Percentiles rank a stretch among this genome's conserved stretches.
These are phyloP conservation scores for Thalia dealbata DNA, from an alignment of 176 grass and related monocot species.

Conservation along the genomic window DNA sequence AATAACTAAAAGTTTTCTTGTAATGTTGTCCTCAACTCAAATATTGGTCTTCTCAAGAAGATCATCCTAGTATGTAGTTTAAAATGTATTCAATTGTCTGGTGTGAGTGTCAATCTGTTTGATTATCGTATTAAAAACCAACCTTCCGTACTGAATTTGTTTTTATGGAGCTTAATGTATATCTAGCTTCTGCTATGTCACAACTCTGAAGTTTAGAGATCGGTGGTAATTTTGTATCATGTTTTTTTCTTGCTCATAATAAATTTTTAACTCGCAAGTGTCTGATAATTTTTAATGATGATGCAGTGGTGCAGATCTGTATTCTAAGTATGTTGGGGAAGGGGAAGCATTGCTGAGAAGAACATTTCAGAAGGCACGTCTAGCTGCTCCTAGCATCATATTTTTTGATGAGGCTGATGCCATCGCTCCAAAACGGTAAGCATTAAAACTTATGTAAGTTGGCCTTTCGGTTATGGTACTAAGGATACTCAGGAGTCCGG, in stretches of 20 bases:
- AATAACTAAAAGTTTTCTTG: too few species aligned
- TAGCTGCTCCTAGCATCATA: slow-evolving; percentile 78
- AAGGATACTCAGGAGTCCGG: not conserved
- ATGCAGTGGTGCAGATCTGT: slow-evolving; percentile 68
- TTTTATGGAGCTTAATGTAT: not conserved
- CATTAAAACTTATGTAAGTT: not conserved
- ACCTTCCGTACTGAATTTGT: not conserved
- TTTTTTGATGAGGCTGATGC: slow-evolving; percentile 82
- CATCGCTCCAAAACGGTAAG: slow-evolving; percentile 77
- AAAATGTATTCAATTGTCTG: not conserved
- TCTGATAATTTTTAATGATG: slow-evolving; percentile 20
- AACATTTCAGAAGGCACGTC: slow-evolving; percentile 81
- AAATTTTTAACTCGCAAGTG: not conserved
- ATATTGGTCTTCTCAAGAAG: too few species aligned
- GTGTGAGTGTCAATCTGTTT: not conserved
- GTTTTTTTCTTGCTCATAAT: not conserved
- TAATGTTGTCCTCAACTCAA: too few species aligned
- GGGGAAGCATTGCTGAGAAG: slow-evolving; percentile 64
- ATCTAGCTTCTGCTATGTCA: not conserved
- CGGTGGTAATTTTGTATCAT: not conserved
- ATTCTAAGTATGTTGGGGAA: slow-evolving; percentile 97
- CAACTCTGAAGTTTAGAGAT: not conserved
- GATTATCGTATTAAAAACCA: not conserved
- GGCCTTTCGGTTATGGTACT: not conserved
- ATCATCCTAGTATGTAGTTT: not conserved